Evolutionary conservation across 2,329 filamentous ascomycete genomes (phyloP).

Genomic region (Cladosporium sp.): DNA sequence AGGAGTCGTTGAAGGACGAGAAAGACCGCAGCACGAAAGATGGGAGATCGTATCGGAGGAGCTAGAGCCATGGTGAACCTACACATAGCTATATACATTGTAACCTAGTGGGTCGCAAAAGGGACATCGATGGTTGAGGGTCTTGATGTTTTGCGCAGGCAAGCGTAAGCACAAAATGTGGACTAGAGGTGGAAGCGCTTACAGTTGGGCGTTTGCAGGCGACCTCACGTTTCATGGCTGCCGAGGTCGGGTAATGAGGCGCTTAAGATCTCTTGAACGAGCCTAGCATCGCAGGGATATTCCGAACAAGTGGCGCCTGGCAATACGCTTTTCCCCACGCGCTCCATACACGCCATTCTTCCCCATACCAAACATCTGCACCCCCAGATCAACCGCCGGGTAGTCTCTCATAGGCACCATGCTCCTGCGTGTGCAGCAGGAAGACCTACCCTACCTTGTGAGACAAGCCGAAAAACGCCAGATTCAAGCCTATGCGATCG

Average conservation of each 20-base stretch:
- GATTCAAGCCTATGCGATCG: not conserved
- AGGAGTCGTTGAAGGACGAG: not conserved
- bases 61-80: not conserved
- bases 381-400: not conserved
- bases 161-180: not conserved
- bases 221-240: not conserved
- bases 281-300: not conserved
- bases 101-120: not conserved
- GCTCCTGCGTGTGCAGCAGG: not conserved
- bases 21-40: not conserved
- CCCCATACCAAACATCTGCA: not conserved
- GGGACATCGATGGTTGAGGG: not conserved
- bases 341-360: not conserved
- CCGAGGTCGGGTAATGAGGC: not conserved
- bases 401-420: not conserved
- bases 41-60: not conserved
- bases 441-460: not conserved
- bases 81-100: not conserved
- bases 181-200: not conserved
- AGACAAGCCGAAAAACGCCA: not conserved
- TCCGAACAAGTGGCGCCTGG: not conserved
- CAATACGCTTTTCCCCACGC: not conserved
- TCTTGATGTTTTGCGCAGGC: not conserved
- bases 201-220: not conserved
- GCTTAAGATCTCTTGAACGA: not conserved